These are phyloP conservation scores for Monilinia fructicola DNA, from an alignment of 2,329 filamentous ascomycete genomes.

Conservation along the genomic window DNA sequence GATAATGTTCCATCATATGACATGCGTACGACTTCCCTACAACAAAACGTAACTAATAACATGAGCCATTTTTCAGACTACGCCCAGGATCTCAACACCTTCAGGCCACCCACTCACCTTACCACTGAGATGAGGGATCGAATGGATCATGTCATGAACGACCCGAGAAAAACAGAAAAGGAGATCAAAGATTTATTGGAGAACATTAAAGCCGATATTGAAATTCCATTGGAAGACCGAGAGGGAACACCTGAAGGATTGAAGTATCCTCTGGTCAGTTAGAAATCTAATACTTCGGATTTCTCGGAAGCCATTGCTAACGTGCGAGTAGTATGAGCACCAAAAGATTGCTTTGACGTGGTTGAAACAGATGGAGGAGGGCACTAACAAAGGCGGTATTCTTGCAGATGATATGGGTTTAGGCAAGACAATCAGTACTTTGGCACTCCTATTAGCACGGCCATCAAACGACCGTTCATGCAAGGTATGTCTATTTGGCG, in stretches of 20 bases:
- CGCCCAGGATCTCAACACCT: constrained; percentile 34
- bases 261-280: constrained; percentile 54
- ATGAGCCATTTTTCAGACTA: constrained; percentile 35
- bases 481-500: constrained; percentile 36
- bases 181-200: constrained; percentile 69
- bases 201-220: constrained; percentile 72
- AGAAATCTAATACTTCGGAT: not conserved
- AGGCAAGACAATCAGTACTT: constrained; percentile 79
- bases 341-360: constrained; percentile 76
- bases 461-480: constrained; percentile 53
- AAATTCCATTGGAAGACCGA: constrained; percentile 59
- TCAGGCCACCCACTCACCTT: constrained; percentile 34
- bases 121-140: constrained; percentile 37
- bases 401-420: constrained; percentile 81
- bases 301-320: constrained; percentile 25
- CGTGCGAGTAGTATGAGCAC: constrained; percentile 60
- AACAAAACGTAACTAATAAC: not conserved
- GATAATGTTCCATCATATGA: constrained; percentile 12
- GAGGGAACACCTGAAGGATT: constrained; percentile 70
- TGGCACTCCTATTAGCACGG: constrained; percentile 62
- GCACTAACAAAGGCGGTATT: constrained; percentile 71
- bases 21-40: not conserved
- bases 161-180: constrained; percentile 55
- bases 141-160: constrained; percentile 39
- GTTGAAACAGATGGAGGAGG: constrained; percentile 73